Percentiles rank a stretch among this genome's conserved stretches.
phyloP scores from a whole-genome alignment of 805 yeast species.

The Yamadazyma sp. region DNA sequence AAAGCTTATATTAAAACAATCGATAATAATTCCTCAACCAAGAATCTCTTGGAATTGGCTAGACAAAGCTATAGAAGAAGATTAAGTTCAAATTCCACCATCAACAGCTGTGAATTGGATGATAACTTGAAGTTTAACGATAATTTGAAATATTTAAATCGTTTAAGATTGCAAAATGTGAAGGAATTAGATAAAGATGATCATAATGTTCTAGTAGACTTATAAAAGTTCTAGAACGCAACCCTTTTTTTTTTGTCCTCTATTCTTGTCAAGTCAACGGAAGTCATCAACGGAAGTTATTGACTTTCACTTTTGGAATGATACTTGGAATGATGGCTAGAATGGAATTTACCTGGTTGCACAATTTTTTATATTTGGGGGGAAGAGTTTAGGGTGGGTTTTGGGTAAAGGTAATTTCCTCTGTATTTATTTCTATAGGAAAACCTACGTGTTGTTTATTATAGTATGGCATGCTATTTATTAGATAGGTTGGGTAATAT shows the following conservation, averaged over 20 bases:
- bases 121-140: conserved; percentile 15
- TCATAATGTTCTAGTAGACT: conserved; percentile 15
- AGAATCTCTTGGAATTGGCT: conserved; percentile 31
- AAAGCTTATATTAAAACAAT: conserved; percentile 31
- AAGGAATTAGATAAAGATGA: conserved; percentile 16
- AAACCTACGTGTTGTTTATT: too few species aligned
- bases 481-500: conserved; percentile 6
- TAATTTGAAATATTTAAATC: conserved; percentile 10
- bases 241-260: too few species aligned
- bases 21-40: conserved; percentile 32
- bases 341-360: too few species aligned
- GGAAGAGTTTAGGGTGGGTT: too few species aligned
- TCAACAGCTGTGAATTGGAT: conserved; percentile 13
- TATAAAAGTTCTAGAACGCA: too few species aligned
- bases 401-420: too few species aligned
- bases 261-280: too few species aligned
- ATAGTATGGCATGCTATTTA: conserved; percentile 5
- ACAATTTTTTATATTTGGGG: too few species aligned
- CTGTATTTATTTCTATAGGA: too few species aligned
- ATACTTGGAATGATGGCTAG: too few species aligned
- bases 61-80: conserved; percentile 17
- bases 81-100: conserved; percentile 15
- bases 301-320: too few species aligned
- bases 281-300: too few species aligned
- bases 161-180: conserved; percentile 17